phyloP scores from a whole-genome alignment of 2,329 filamentous ascomycete genomes.

The Myriangium duriaei region DNA sequence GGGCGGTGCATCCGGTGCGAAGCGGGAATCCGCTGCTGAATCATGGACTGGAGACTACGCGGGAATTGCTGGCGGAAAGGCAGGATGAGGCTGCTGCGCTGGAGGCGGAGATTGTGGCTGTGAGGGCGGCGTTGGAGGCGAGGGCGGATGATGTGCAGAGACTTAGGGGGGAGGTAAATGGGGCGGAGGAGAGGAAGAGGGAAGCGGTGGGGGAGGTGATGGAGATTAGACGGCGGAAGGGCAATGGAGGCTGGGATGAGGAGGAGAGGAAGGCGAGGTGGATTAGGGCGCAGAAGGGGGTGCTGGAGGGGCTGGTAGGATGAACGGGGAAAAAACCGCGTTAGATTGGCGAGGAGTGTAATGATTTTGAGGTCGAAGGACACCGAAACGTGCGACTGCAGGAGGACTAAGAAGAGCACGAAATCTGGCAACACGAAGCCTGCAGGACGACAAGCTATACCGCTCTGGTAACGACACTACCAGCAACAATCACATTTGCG shows the following conservation, averaged over 20 bases:
- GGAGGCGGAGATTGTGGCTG: conserved; percentile 31
- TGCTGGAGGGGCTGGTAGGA: conserved; percentile 35
- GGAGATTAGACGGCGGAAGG: conserved; percentile 57
- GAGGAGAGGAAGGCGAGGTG: conserved; percentile 67
- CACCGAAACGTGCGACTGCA: too few relatives aligned
- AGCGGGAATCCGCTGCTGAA: conserved; percentile 29
- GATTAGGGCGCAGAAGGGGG: conserved; percentile 57
- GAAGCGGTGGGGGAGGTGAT: conserved; percentile 54
- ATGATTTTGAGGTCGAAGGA: not conserved
- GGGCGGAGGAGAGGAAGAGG: conserved; percentile 54
- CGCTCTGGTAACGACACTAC: too few relatives aligned
- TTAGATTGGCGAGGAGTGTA: not conserved
- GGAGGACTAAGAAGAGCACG: too few relatives aligned
- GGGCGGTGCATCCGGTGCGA: conserved; percentile 23
- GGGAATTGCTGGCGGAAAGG: conserved; percentile 26
- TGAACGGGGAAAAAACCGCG: not conserved
- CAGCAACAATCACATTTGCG: too few relatives aligned
- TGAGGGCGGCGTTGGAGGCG: conserved; percentile 49
- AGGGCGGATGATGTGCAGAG: conserved; percentile 56
- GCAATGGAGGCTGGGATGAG: conserved; percentile 52
- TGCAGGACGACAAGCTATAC: too few relatives aligned
- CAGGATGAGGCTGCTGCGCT: conserved; percentile 30
- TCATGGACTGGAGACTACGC: conserved; percentile 33
- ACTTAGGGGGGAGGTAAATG: conserved; percentile 53
- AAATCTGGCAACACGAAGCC: too few relatives aligned